Conservation (phyloP, 2,329 filamentous ascomycete genomes). For the Teratosphaeriaceae sp. region DNA sequence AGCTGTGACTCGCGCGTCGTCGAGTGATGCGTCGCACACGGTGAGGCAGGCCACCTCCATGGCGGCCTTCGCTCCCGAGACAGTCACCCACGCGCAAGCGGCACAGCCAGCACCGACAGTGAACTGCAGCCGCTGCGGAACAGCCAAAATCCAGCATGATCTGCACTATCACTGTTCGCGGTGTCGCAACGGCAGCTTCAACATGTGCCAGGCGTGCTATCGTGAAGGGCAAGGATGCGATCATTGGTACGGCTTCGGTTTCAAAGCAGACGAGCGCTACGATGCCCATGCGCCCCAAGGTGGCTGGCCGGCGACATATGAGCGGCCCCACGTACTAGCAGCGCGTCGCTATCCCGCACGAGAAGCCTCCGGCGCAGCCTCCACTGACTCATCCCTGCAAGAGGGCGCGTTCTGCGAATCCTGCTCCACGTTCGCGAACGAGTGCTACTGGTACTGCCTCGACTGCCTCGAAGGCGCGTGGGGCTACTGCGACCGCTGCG, state of each 20-base stretch:
- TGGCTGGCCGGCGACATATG: conserved; percentile 35
- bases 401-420: conserved; percentile 78
- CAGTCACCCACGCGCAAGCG: conserved; percentile 38
- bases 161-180: conserved; percentile 75
- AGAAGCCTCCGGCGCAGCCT: conserved; percentile 10
- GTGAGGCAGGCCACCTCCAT: conserved; percentile 16
- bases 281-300: conserved; percentile 34
- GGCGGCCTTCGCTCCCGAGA: conserved; percentile 25
- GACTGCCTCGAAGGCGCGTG: conserved; percentile 87
- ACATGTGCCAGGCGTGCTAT: conserved; percentile 78
- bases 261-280: conserved; percentile 52
- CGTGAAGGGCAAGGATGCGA: conserved; percentile 68
- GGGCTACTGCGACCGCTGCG: conserved; percentile 86
- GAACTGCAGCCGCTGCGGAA: conserved; percentile 62
- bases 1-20: too few relatives aligned
- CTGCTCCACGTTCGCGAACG: conserved; percentile 67
- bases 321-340: conserved; percentile 48
- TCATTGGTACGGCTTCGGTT: conserved; percentile 84
- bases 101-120: conserved; percentile 53
- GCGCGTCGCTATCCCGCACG: conserved; percentile 38
- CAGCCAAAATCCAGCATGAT: conserved; percentile 70
- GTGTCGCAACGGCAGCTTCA: conserved; percentile 66
- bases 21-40: conserved; percentile 9
- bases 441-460: conserved; percentile 86
- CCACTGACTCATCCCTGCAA: conserved; percentile 62